Base-by-base conservation (phyloP, 176 grass and related monocot genomes). In the Carex scoparia region DNA sequence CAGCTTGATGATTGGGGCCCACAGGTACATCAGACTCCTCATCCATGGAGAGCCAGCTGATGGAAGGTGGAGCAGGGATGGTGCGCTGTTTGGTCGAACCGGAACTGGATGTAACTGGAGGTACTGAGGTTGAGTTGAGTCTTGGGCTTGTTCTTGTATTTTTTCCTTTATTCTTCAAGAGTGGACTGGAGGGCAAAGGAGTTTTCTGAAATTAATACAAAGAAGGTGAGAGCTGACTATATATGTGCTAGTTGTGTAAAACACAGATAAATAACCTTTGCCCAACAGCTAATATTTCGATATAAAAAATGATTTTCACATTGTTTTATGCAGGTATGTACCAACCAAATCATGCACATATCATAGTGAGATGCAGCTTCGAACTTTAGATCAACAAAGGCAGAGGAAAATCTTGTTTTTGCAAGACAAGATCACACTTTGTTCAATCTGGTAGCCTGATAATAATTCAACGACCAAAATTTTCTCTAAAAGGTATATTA, bases 11-110 rank as follows among this genome's bases (percentile, higher is more conserved):
- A 42, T 42, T 62, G 31, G 79, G 57, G 18, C 79, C 79, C 57
- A 81, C 79, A 61, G 79, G 79, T 40, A 81, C 40, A 19, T 81
- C 79, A 32, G 79, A 81, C 59, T 81, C 57, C 28, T 81, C 79
- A 61, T 81, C 79, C 59, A 81, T 44, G 27, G 56, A 63, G 9
- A 81, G 57, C 56, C 79, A 81, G 59, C 57, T 44, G 35, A 81
- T 40, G 40, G 57, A 44, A 62, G 56, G 56, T 61, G 32, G 37
- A 1, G 18, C 59, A 61, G 79, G 33, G 18, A 23, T 81, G 35
- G 32, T 31, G 23, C 10, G 1, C 12, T 62, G 32, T 42, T 81
- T 81, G 28, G 8, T 81, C 0, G 13, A 15, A 81, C 10, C 15
- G 1, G 15, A 19, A 62, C 31, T 15, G 37, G 57, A 31, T 37